phyloP scores from a whole-genome alignment of 495 filamentous ascomycete species.

The Evansstolkia leycettana region DNA sequence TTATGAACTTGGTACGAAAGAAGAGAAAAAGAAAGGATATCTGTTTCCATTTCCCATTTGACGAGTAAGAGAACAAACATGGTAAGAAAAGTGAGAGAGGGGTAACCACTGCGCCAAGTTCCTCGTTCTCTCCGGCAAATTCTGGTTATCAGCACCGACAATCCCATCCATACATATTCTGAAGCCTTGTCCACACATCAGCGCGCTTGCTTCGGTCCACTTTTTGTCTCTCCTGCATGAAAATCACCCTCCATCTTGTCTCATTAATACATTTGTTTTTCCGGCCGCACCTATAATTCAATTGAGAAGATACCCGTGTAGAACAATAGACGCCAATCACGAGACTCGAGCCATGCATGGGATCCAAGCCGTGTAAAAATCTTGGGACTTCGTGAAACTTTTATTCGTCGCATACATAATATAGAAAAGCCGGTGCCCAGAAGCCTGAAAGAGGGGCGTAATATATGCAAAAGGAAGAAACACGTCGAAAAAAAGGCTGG shows the following conservation, averaged over 20 bases:
- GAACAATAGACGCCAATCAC: constrained; percentile 36
- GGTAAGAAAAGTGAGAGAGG: constrained; percentile 5
- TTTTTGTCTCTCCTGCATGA: constrained; percentile 9
- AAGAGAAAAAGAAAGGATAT: neutral
- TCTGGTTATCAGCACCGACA: constrained; percentile 13
- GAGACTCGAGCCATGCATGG: constrained; percentile 25
- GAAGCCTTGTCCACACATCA: constrained; percentile 14
- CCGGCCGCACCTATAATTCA: constrained; percentile 16
- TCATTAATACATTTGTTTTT: constrained; percentile 12
- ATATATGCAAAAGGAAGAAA: constrained; percentile 35
- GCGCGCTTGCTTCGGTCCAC: constrained; percentile 12
- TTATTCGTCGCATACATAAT: constrained; percentile 35
- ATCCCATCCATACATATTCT: constrained; percentile 14
- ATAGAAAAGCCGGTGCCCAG: constrained; percentile 12
- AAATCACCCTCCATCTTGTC: constrained; percentile 14
- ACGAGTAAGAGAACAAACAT: constrained; percentile 9
- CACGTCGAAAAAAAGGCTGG: constrained; percentile 14
- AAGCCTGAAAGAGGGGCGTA: constrained; percentile 15
- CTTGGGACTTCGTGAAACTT: constrained; percentile 27
- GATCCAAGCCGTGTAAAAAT: constrained; percentile 17
- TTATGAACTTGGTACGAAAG: neutral
- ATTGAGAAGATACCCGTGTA: constrained; percentile 21
- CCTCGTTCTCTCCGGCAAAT: constrained; percentile 5
- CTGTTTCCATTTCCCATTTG: constrained; percentile 12
- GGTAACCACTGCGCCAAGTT: constrained; percentile 13